phyloP scores from a whole-genome alignment of 306 rosid genomes.

The Cucumis melo region DNA sequence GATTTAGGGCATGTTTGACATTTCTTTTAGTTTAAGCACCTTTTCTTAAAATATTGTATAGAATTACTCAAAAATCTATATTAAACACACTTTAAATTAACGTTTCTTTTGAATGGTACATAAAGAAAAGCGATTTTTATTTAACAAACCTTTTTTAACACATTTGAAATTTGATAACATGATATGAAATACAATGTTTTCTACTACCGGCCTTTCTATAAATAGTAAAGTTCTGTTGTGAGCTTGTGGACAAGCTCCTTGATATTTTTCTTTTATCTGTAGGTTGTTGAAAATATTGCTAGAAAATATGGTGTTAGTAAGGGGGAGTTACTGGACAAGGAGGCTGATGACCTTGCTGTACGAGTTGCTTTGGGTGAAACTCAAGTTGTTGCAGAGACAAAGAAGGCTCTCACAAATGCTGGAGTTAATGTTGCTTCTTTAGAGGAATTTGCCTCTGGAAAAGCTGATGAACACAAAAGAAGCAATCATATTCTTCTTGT shows the following conservation, averaged over 20 bases:
- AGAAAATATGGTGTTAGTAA: constrained; percentile 72
- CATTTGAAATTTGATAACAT: neutral
- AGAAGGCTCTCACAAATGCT: constrained; percentile 61
- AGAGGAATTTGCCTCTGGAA: constrained; percentile 54
- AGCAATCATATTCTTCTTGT: constrained; percentile 78
- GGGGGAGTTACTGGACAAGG: constrained; percentile 63
- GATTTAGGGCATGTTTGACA: neutral
- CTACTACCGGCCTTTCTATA: neutral
- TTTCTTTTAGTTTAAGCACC: neutral
- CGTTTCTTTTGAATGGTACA: neutral
- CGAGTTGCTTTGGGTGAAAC: constrained; percentile 81
- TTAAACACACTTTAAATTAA: neutral
- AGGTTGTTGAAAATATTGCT: constrained; percentile 79
- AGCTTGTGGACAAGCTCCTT: neutral
- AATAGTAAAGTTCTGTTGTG: neutral
- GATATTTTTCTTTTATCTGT: constrained; percentile 6
- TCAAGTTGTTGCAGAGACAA: constrained; percentile 79
- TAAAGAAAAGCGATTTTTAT: neutral
- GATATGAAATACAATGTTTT: neutral
- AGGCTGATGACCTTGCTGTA: constrained; percentile 82
- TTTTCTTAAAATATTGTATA: neutral
- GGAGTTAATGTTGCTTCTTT: constrained; percentile 69
- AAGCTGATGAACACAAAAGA: constrained; percentile 60
- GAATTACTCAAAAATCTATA: neutral
- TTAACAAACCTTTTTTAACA: neutral